phyloP scores from a whole-genome alignment of 1,284 basidiomycete species.

The Calocybe gambosa region DNA sequence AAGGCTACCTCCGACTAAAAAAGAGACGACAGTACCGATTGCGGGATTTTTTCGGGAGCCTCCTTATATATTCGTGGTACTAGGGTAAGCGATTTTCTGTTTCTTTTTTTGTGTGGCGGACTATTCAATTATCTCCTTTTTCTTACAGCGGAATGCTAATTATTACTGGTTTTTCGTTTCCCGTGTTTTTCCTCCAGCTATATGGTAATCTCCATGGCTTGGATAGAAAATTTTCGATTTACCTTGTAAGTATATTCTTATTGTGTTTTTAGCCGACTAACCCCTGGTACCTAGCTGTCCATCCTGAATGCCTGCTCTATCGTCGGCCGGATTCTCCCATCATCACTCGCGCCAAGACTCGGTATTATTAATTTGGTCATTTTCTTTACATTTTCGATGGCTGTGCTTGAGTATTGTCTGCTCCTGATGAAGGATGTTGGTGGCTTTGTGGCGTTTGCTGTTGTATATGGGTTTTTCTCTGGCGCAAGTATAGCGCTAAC shows the following conservation, averaged over 20 bases:
- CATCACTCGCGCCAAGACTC: constrained; percentile 26
- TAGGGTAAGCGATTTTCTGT: constrained; percentile 18
- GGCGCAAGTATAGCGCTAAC: constrained; percentile 33
- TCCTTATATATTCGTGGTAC: constrained; percentile 26
- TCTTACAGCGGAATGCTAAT: constrained; percentile 24
- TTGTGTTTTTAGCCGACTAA: not conserved
- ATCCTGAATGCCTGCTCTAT: constrained; percentile 35
- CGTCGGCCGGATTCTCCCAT: constrained; percentile 33
- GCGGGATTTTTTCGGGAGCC: constrained; percentile 26
- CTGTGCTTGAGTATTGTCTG: constrained; percentile 14
- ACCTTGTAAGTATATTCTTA: constrained; percentile 25
- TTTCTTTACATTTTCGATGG: constrained; percentile 21
- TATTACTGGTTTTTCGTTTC: constrained; percentile 34
- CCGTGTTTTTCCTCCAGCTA: constrained; percentile 41
- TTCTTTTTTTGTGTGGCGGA: not conserved
- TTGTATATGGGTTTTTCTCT: constrained; percentile 45
- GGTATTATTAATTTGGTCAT: constrained; percentile 38
- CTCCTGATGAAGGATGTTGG: constrained; percentile 1
- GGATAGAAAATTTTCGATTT: constrained; percentile 31
- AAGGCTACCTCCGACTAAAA: constrained; percentile 30
- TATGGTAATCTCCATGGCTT: constrained; percentile 34
- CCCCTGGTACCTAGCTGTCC: constrained; percentile 6
- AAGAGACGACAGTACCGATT: constrained; percentile 2
- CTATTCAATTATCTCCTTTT: not conserved
- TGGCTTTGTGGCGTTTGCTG: constrained; percentile 27